These are phyloP conservation scores for Plasmodium sp. DNA, from an alignment of 169 alveolate species.

Conservation along the genomic window DNA sequence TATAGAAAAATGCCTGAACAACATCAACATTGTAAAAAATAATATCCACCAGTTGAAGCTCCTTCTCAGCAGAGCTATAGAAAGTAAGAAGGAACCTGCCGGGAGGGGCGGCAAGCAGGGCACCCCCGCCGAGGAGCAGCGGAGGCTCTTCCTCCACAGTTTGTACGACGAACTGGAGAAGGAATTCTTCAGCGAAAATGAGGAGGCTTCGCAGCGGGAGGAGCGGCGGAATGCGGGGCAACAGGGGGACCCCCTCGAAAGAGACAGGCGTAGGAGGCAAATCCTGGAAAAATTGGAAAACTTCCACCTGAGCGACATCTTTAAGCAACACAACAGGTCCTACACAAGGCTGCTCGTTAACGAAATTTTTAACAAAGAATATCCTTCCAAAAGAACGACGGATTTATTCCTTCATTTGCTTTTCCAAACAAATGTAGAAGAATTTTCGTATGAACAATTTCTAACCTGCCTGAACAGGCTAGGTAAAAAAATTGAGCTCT, in stretches of 20 bases:
- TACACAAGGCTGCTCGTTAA: conserved; percentile 53
- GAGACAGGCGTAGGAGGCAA: background rate
- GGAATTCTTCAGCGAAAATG: conserved; percentile 3
- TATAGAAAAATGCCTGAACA: conserved; percentile 51
- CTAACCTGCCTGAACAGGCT: conserved; percentile 25
- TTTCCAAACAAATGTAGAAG: conserved; percentile 62
- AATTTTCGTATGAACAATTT: conserved; percentile 60
- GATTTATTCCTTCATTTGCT: conserved; percentile 49
- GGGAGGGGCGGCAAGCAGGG: background rate
- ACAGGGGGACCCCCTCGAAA: background rate
- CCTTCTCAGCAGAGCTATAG: conserved; percentile 15
- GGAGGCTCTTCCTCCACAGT: background rate
- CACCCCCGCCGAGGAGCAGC: background rate
- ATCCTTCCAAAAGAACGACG: conserved; percentile 60
- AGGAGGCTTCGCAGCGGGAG: background rate
- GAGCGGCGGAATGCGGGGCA: background rate
- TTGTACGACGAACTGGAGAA: conserved; percentile 27
- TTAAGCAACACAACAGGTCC: conserved; percentile 67
- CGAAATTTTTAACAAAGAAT: conserved; percentile 61
- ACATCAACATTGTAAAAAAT: conserved; percentile 19
- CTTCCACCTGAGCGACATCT: conserved; percentile 22
- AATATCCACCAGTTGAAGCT: conserved; percentile 42
- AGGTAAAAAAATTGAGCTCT: conserved; percentile 49
- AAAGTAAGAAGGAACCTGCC: conserved; percentile 1
- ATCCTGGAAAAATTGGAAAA: conserved; percentile 46